Evolutionary conservation across 176 grass and related monocot species (phyloP).

Genomic region (Hordeum marinum): DNA sequence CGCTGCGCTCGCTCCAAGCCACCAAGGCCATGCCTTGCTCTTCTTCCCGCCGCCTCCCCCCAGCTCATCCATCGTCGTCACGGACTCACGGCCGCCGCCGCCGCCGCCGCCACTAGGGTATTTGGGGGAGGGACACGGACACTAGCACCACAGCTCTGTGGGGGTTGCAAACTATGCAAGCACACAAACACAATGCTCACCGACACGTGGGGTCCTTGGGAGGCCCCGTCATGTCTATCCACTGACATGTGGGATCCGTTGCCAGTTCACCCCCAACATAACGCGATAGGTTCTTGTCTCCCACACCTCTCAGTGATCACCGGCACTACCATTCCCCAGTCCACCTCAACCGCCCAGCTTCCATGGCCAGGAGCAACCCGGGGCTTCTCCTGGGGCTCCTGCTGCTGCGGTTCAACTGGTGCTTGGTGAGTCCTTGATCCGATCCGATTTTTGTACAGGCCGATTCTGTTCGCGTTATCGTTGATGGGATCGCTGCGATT

Average conservation of each 20-base stretch:
- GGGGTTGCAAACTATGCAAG: not conserved
- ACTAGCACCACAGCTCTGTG: not conserved
- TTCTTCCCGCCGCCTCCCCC: not conserved
- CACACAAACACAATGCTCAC: not conserved
- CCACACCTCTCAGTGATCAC: not conserved
- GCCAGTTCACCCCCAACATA: not conserved
- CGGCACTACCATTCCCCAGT: not conserved
- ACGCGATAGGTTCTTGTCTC: not conserved
- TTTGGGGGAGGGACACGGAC: not conserved
- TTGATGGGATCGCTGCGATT: not conserved
- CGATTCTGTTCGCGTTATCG: not conserved
- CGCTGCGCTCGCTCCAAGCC: constrained; percentile 53
- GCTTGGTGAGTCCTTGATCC: constrained; percentile 19
- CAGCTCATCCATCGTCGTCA: constrained; percentile 22
- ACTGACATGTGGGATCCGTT: constrained; percentile 16
- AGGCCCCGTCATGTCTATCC: not conserved
- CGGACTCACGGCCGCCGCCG: not conserved
- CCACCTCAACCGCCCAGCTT: not conserved
- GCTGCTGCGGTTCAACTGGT: constrained; percentile 18
- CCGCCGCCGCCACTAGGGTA: constrained; percentile 26
- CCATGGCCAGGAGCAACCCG: constrained; percentile 2
- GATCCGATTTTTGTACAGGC: not conserved
- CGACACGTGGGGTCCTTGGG: not conserved
- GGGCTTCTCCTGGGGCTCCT: constrained; percentile 29
- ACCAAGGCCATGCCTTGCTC: constrained; percentile 41